Conservation (phyloP, 2,329 filamentous ascomycete species). For the Tolypocladium guangdongense region DNA sequence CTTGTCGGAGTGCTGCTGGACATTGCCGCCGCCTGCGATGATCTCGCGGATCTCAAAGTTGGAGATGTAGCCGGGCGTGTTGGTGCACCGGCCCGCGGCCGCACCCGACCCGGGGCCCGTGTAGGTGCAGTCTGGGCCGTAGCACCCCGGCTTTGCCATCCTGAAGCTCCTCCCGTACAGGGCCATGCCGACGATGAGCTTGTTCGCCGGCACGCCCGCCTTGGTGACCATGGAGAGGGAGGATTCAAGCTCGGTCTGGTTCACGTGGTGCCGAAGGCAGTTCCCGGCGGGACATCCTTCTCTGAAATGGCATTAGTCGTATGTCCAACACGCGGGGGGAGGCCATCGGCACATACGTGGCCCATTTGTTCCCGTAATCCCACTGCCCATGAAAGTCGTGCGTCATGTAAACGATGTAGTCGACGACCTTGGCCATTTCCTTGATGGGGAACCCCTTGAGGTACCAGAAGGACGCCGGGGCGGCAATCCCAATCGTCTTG, state of each 20-base stretch:
- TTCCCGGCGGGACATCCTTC: slow-evolving; percentile 15
- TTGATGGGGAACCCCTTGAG: slow-evolving; percentile 19
- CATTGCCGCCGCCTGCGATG: not conserved
- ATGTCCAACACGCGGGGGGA: not conserved
- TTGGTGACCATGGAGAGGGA: slow-evolving; percentile 23
- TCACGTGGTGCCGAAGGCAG: slow-evolving; percentile 24
- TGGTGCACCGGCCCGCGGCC: slow-evolving; percentile 14
- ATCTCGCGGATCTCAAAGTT: slow-evolving; percentile 17
- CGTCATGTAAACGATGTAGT: slow-evolving; percentile 25
- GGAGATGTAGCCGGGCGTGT: slow-evolving; percentile 19
- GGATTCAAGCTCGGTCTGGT: slow-evolving; percentile 21
- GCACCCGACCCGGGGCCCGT: slow-evolving; percentile 13
- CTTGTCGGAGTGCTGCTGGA: not conserved
- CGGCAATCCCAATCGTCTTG: slow-evolving; percentile 19
- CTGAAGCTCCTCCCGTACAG: slow-evolving; percentile 22
- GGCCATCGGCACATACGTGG: slow-evolving; percentile 2
- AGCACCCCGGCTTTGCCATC: slow-evolving; percentile 19
- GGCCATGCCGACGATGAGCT: slow-evolving; percentile 19
- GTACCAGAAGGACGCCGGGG: slow-evolving; percentile 22
- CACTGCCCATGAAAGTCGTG: slow-evolving; percentile 22
- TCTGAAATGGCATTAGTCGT: not conserved
- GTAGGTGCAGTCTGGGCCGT: slow-evolving; percentile 13
- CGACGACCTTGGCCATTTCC: slow-evolving; percentile 13
- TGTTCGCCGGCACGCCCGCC: slow-evolving; percentile 17
- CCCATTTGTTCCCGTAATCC: slow-evolving; percentile 18